phyloP scores from a whole-genome alignment of 208 protist species.

The Trypanosoma scelopori region DNA sequence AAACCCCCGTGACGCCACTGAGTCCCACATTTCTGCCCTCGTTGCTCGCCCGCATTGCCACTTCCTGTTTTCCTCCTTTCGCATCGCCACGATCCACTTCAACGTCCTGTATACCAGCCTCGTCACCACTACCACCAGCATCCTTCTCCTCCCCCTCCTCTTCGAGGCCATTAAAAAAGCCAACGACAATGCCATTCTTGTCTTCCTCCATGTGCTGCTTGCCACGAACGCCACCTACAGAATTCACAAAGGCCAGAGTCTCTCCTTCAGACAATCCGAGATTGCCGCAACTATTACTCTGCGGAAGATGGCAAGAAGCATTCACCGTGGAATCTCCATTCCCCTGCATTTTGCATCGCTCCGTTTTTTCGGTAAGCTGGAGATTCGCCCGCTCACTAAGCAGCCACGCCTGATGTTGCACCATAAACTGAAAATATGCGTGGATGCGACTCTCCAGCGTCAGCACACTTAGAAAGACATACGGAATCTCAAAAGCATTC shows the following conservation, averaged over 20 bases:
- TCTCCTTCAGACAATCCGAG: neutral
- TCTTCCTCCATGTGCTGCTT: constrained; percentile 9
- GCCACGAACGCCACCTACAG: neutral
- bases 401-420: constrained; percentile 22
- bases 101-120: neutral
- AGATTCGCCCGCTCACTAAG: constrained; percentile 10
- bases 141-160: neutral
- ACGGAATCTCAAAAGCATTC: constrained; percentile 62
- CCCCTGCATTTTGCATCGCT: neutral
- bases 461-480: constrained; percentile 46
- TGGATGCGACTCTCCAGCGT: constrained; percentile 45
- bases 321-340: neutral
- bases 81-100: too few relatives aligned
- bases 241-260: neutral
- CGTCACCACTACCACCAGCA: neutral
- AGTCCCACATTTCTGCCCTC: too few relatives aligned
- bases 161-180: constrained; percentile 28
- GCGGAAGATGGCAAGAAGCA: neutral
- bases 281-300: neutral
- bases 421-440: constrained; percentile 26
- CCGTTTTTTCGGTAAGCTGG: constrained; percentile 13
- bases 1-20: neutral
- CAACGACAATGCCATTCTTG: constrained; percentile 20
- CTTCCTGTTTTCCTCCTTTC: too few relatives aligned
- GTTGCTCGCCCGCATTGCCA: too few relatives aligned